Evolutionary conservation across 805 yeast species (phyloP).

Genomic region (Candida suzukii): DNA sequence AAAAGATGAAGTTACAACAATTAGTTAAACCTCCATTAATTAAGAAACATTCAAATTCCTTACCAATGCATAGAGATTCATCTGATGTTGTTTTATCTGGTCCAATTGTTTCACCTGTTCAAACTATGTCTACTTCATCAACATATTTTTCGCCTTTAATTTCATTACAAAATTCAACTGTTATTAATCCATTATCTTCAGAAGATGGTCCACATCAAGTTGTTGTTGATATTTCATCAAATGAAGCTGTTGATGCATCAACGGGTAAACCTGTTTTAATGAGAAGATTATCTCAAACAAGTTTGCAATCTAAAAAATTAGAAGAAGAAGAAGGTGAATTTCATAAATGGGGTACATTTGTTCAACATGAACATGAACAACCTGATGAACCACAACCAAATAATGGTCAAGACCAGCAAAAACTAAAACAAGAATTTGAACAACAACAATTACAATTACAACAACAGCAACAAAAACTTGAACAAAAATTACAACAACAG

Average conservation of each 20-base stretch:
- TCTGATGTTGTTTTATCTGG: slow-evolving; percentile 46
- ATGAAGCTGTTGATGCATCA: slow-evolving; percentile 53
- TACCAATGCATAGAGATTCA: slow-evolving; percentile 40
- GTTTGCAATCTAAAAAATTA: slow-evolving; percentile 63
- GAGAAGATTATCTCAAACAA: slow-evolving; percentile 57
- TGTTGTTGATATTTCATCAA: slow-evolving; percentile 56
- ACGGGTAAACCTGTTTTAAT: slow-evolving; percentile 70
- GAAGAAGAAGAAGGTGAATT: slow-evolving; percentile 92
- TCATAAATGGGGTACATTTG: slow-evolving; percentile 78
- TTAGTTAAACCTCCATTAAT: slow-evolving; percentile 19
- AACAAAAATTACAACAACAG: background rate
- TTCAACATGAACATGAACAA: slow-evolving; percentile 49
- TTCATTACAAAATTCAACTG: slow-evolving; percentile 2
- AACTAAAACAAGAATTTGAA: slow-evolving; percentile 1
- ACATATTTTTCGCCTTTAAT: slow-evolving; percentile 9
- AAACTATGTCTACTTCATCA: slow-evolving; percentile 14
- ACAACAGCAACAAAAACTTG: background rate
- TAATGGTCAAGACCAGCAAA: slow-evolving; percentile 1
- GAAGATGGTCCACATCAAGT: slow-evolving; percentile 56
- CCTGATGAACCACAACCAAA: no score
- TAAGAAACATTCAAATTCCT: slow-evolving; percentile 18
- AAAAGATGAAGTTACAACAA: no score
- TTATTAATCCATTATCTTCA: slow-evolving; percentile 5
- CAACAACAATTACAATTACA: background rate
- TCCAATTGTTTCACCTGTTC: slow-evolving; percentile 43